phyloP scores from a whole-genome alignment of 2,329 filamentous ascomycete genomes.

The Fusarium sarcochroum region DNA sequence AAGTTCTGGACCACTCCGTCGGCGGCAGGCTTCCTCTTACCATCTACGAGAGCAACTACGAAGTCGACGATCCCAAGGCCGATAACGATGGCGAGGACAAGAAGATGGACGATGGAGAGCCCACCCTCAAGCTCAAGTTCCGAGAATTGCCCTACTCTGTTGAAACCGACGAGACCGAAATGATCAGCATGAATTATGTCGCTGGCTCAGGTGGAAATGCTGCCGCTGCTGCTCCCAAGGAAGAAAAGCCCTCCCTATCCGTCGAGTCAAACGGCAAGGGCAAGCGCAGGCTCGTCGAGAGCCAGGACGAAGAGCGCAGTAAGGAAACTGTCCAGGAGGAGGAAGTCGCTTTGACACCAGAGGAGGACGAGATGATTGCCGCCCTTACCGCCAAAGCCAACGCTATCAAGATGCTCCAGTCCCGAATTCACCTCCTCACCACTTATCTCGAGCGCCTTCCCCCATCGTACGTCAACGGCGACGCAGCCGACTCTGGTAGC shows the following conservation, averaged over 20 bases:
- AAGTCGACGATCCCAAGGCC: slow-evolving; percentile 71
- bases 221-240: slow-evolving; percentile 72
- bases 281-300: slow-evolving; percentile 61
- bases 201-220: slow-evolving; percentile 83
- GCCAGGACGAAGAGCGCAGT: slow-evolving; percentile 45
- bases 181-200: slow-evolving; percentile 97
- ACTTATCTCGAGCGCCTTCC: slow-evolving; percentile 84
- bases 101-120: slow-evolving; percentile 77
- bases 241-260: slow-evolving; percentile 59
- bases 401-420: slow-evolving; percentile 92
- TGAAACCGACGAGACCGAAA: slow-evolving; percentile 95
- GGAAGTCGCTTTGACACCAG: slow-evolving; percentile 63
- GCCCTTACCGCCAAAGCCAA: slow-evolving; percentile 89
- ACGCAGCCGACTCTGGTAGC: slow-evolving; percentile 56
- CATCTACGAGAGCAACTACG: slow-evolving; percentile 88
- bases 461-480: slow-evolving; percentile 71
- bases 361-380: slow-evolving; percentile 73
- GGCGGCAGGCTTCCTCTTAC: slow-evolving; percentile 90
- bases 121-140: slow-evolving; percentile 77
- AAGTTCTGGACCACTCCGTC: slow-evolving; percentile 66
- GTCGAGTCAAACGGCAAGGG: slow-evolving; percentile 67
- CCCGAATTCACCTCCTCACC: slow-evolving; percentile 78
- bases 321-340: slow-evolving; percentile 53
- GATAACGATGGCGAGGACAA: slow-evolving; percentile 73
- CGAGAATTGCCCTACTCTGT: slow-evolving; percentile 87